Evolutionary conservation across 139 green algal species (phyloP), one percentile per base, ranked within the genome.

Genomic region (Closterium sp.): DNA sequence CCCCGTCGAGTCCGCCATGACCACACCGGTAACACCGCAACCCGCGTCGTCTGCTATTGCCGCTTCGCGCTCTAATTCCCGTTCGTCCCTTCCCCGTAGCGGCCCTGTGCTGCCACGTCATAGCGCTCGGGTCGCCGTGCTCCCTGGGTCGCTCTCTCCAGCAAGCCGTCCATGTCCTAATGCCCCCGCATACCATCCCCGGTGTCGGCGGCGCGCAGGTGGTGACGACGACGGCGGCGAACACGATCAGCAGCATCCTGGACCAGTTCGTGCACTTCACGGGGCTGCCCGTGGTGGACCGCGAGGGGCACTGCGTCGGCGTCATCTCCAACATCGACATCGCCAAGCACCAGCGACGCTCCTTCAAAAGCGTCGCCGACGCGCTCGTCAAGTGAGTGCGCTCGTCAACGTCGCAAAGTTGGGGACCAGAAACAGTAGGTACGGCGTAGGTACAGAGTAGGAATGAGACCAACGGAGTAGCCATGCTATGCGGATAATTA

Each of bases 331-430:
- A 92, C 81, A 92, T 84, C 35, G 89, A 84, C 31, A 36, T 91
- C 88, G 95, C 95, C 88, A 94, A 93, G 4, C 93, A 86, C 83
- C 83, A 34, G 83, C 83, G 55, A 16, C 55, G 55, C 55, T 76
- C 55, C 55, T 76, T 76, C 55, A 76, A 76, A 76, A 76, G 55
- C 55, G 55, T 76, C 55, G 55, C 55, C 55, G 55, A 76, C 55
- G 55, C 55, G 55, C 55, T 76, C 55, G 55, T 76, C 55, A 76
- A 76, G 55, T 76, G 16, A 76, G 55, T 76, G 36, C 6, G 55
- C 55, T 3, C 55, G 55, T 19, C n/a, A n/a, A n/a, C n/a, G n/a
- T n/a, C n/a, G n/a, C n/a, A n/a, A n/a, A n/a, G n/a, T n/a, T n/a
- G n/a, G n/a, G n/a, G n/a, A n/a, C n/a, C n/a, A n/a, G n/a, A n/a